Percentiles rank a stretch among this genome's conserved stretches.
Evolutionary conservation across 352 stramenopile genomes (phyloP).

Genomic region (Phytophthora tubulina): DNA sequence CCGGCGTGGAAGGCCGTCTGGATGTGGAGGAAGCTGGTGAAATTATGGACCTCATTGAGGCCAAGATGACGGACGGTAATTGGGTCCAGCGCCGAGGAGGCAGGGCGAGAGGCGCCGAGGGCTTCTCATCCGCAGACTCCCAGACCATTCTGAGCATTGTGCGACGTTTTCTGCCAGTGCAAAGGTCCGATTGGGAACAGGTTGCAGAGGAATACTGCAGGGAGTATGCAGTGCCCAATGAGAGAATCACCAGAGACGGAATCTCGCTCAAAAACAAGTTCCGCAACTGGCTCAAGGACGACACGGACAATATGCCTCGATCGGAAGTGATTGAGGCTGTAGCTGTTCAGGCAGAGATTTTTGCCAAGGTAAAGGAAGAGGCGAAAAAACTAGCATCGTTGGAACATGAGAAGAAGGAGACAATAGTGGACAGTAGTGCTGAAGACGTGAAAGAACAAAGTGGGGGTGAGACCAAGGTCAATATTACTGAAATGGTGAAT

Average conservation of each 20-base stretch:
- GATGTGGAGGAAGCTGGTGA: constrained; percentile 30
- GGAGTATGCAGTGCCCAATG: constrained; percentile 33
- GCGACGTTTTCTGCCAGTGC: constrained; percentile 30
- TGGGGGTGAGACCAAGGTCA: constrained; percentile 1
- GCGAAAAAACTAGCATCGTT: not conserved
- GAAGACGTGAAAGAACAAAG: constrained; percentile 11
- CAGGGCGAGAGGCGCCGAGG: constrained; percentile 36
- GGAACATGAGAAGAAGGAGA: constrained; percentile 3
- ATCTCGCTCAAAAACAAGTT: constrained; percentile 48
- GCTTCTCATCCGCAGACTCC: constrained; percentile 33
- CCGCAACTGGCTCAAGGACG: constrained; percentile 35
- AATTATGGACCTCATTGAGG: constrained; percentile 30
- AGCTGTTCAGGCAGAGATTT: constrained; percentile 33
- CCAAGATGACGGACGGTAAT: constrained; percentile 32
- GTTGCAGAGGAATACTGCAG: constrained; percentile 39
- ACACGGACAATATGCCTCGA: constrained; percentile 12
- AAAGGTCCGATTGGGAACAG: constrained; percentile 31
- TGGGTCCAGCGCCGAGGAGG: constrained; percentile 39
- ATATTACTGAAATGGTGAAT: not conserved
- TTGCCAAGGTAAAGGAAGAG: constrained; percentile 24
- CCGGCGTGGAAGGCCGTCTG: not conserved
- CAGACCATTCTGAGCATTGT: constrained; percentile 32
- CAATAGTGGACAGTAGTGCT: not conserved
- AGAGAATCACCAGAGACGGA: constrained; percentile 32
- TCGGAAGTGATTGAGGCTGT: constrained; percentile 29